Percentiles rank a stretch among this genome's conserved stretches.
Conservation (phyloP, 23 red algal species). For the Pyropia haitanensis region DNA sequence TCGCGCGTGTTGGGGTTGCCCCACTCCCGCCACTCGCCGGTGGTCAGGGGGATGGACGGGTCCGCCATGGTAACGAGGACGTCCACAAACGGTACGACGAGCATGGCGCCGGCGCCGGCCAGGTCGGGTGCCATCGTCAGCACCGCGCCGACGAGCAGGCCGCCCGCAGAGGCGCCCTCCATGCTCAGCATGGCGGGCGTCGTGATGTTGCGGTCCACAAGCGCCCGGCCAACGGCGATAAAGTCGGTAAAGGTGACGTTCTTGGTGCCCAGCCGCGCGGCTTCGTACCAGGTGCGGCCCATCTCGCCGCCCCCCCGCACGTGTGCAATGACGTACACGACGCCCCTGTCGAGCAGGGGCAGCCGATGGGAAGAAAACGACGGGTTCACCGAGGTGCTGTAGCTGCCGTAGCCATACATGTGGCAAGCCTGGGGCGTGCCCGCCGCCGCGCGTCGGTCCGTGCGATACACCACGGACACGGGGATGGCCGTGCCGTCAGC, state of each 20-base stretch:
- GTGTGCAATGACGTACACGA: conserved; percentile 66
- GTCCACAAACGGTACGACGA: conserved; percentile 76
- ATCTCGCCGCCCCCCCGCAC: conserved; percentile 76
- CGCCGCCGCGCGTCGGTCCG: conserved; percentile 13
- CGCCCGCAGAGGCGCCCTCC: conserved; percentile 55
- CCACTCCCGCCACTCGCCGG: conserved; percentile 79
- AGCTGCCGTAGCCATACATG: conserved; percentile 78
- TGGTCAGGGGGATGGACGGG: conserved; percentile 73
- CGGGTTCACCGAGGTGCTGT: conserved; percentile 61
- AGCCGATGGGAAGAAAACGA: conserved; percentile 33
- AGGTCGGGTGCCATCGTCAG: conserved; percentile 76
- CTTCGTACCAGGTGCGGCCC: conserved; percentile 70
- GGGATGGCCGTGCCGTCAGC: conserved; percentile 55
- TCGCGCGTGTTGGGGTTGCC: conserved; percentile 63
- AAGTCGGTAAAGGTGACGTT: conserved; percentile 79
- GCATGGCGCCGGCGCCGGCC: conserved; percentile 32
- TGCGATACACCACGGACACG: conserved; percentile 54
- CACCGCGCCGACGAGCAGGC: conserved; percentile 63
- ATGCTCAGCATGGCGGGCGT: conserved; percentile 23
- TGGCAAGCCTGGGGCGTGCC: conserved; percentile 19
- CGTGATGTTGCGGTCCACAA: conserved; percentile 22
- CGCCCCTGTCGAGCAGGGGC: conserved; percentile 59
- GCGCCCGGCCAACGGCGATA: conserved; percentile 38
- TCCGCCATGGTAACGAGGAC: conserved; percentile 80
- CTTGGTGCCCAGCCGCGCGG: conserved; percentile 57